Evolutionary conservation across 1,139 yeast species (phyloP), one percentile per base, ranked within the genome.

Genomic region (Yamadazyma diddensiae): DNA sequence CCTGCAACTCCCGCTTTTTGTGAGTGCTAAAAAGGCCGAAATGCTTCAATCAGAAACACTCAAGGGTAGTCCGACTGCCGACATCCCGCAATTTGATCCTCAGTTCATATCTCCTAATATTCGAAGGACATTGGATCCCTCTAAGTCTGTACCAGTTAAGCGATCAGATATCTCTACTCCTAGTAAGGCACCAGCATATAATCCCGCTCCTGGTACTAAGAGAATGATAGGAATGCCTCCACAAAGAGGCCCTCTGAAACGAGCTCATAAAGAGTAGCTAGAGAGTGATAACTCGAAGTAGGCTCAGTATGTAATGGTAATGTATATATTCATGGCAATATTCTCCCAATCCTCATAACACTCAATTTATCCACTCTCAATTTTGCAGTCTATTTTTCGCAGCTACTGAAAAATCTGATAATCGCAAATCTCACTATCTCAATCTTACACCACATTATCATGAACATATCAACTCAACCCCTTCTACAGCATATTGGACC

Each of bases 21-120:
- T 78, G 16, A 70, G 78, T 39, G 83, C 85, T 3, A 69, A 73
- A 43, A 71, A 71, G 9, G 83, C 84, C 0, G 73, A 70, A 29
- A 57, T 67, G 9, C 55, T 76, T 5, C 79, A 71, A 39, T 57
- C 63, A 22, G n/a, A n/a, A n/a, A n/a, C n/a, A n/a, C n/a, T n/a
- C n/a, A n/a, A n/a, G n/a, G n/a, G n/a, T n/a, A 64, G 68, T 19
- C 68, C 75, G 0, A 57, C 59, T 2, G 41, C 59, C 4, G 53
- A 57, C 7, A 47, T 65, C 7, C 70, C 71, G 1, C 59, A 65
- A 40, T 61, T 59, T 49, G 79, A 78, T 43, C 64, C 77, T 13
- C 69, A 66, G 29, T 68, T 68, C 39, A 64, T 72, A 3, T 67
- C 81, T 2, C 74, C 76, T 8, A 67, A 70, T 24, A 65, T 76